These are phyloP conservation scores for Primulina huaijiensis DNA, from an alignment of 257 asterid genomes.

Conservation along the genomic window DNA sequence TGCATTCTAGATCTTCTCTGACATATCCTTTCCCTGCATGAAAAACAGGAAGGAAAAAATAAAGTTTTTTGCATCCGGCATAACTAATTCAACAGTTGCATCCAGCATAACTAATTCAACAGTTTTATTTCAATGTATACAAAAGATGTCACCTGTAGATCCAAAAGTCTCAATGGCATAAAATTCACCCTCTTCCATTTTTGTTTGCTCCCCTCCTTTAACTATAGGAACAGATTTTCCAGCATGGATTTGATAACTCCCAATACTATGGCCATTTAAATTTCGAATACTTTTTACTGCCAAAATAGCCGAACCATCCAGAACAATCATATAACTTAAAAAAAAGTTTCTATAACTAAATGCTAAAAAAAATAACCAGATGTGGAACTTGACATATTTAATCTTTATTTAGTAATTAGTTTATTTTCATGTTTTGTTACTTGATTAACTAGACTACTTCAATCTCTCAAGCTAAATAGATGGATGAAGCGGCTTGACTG, in stretches of 20 bases:
- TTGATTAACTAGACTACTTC: neutral
- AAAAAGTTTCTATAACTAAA: neutral
- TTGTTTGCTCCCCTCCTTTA: constrained; percentile 96
- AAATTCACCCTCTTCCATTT: constrained; percentile 99
- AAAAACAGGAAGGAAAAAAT: constrained; percentile 16
- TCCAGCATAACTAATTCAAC: too few relatives aligned
- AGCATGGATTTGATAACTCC: constrained; percentile 91
- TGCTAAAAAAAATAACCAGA: constrained; percentile 4
- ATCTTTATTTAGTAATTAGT: neutral
- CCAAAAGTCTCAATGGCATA: constrained; percentile 98
- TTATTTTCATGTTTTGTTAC: neutral
- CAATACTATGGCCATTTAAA: constrained; percentile 93
- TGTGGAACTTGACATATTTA: neutral
- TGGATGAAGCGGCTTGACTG: constrained; percentile 3
- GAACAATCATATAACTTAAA: constrained; percentile 19
- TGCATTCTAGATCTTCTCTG: constrained; percentile 96
- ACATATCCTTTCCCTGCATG: constrained; percentile 84
- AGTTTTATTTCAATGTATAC: neutral
- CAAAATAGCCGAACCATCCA: constrained; percentile 30
- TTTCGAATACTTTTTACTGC: constrained; percentile 95
- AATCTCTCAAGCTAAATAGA: constrained; percentile 1
- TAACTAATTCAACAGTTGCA: constrained; percentile 14
- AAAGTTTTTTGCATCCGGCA: constrained; percentile 4
- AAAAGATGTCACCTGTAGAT: constrained; percentile 66
- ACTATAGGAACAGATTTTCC: constrained; percentile 99